phyloP scores from a whole-genome alignment of 2,329 filamentous ascomycete genomes.

The Aureobasidium sp. region DNA sequence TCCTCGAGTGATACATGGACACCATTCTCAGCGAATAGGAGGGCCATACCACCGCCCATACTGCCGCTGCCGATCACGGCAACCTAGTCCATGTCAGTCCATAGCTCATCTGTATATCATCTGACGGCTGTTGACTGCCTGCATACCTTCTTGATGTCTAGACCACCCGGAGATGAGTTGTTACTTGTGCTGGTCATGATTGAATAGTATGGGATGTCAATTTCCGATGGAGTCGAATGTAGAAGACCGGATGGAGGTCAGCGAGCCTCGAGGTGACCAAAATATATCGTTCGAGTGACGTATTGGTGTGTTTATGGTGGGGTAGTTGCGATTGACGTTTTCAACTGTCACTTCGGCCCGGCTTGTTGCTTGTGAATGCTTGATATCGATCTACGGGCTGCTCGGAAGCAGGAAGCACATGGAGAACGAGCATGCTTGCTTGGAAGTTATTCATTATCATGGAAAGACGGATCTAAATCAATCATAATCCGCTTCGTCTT shows the following conservation, averaged over 20 bases:
- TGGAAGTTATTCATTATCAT: not conserved
- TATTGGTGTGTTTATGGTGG: slow-evolving; percentile 3
- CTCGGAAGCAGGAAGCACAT: not conserved
- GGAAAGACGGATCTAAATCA: not conserved
- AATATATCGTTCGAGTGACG: not conserved
- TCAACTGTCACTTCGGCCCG: slow-evolving; percentile 8
- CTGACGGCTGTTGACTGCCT: not conserved
- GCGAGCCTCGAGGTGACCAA: not conserved
- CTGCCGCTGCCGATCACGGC: slow-evolving; percentile 53
- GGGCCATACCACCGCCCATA: slow-evolving; percentile 55
- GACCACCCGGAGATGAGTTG: slow-evolving; percentile 1
- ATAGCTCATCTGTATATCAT: not conserved
- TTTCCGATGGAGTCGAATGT: not conserved
- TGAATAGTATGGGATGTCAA: not conserved
- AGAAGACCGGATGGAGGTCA: not conserved
- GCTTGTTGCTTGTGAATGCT: not conserved
- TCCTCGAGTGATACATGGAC: slow-evolving; percentile 51
- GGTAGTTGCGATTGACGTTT: slow-evolving; percentile 8
- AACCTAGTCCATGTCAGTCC: slow-evolving; percentile 31
- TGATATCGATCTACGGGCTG: not conserved
- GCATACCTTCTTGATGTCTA: slow-evolving; percentile 26
- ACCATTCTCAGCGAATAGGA: slow-evolving; percentile 52
- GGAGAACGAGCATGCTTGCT: not conserved
- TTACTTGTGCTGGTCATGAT: not conserved
- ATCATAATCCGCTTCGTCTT: slow-evolving; percentile 19